Evolutionary conservation across 2,329 filamentous ascomycete genomes (phyloP), one percentile per base, ranked within the genome.

Genomic region (Delphinella strobiligena): DNA sequence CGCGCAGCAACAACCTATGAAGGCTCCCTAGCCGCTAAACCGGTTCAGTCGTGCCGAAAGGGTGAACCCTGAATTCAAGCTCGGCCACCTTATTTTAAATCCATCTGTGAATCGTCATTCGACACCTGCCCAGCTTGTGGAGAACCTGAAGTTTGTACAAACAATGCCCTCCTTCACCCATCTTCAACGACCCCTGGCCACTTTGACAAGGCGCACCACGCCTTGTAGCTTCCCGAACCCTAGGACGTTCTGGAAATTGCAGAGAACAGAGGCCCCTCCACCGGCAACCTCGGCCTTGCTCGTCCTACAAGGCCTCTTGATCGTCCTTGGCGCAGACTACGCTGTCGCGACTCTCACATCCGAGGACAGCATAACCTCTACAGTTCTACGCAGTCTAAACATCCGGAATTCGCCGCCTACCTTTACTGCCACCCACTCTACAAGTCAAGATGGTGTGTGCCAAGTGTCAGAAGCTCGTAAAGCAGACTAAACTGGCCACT

Each of bases 401-500:
- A 34, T 34, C n/a, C n/a, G n/a, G n/a, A n/a, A n/a, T n/a, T n/a
- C n/a, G n/a, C n/a, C n/a, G n/a, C n/a, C n/a, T n/a, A n/a, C n/a
- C n/a, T n/a, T n/a, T n/a, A n/a, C n/a, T n/a, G n/a, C n/a, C n/a
- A n/a, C n/a, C 22, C 22, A 27, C 12, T 27, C 22, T 12, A 7
- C 22, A 27, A 7, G 19, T 12, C n/a, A 34, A 11, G 36, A 78
- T 79, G 76, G 76, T 80, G 43, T 80, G 76, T 63, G 59, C 67
- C 46, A 79, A 75, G 61, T 80, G 76, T 49, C 68, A 76, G 50
- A 78, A 76, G 56, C 67, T 73, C 38, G 61, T 70, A 40, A 75
- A 75, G 56, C 62, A 67, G 38, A 79, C 75, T 11, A 66, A 71
- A 10, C 69, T 80, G 41, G 75, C 73, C 45, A 80, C 76, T 0